Conservation (phyloP, 1,284 basidiomycete genomes). For the Boletus smithii region DNA sequence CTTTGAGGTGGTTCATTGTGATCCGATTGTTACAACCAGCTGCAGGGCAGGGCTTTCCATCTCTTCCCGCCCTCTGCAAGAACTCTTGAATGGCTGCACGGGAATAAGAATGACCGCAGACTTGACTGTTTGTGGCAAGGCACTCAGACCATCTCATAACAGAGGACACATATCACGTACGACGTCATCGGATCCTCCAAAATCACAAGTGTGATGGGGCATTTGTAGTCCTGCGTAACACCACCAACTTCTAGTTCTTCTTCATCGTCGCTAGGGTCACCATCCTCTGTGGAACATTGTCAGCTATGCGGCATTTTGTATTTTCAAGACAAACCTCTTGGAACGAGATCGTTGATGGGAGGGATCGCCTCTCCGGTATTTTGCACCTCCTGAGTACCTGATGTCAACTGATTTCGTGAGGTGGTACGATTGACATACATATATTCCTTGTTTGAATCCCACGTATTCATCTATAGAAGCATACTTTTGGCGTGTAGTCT, state of each 20-base stretch:
- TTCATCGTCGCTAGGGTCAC: constrained; percentile 73
- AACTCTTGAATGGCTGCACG: constrained; percentile 56
- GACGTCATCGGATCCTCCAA: constrained; percentile 72
- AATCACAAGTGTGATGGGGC: constrained; percentile 67
- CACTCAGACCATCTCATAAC: constrained; percentile 6
- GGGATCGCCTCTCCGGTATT: constrained; percentile 70
- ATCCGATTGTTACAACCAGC: constrained; percentile 65
- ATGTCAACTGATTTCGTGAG: constrained; percentile 6
- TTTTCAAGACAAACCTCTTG: constrained; percentile 48
- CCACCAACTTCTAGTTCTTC: constrained; percentile 83
- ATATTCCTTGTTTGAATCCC: constrained; percentile 63
- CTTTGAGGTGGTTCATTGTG: constrained; percentile 47
- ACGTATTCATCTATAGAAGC: constrained; percentile 58
- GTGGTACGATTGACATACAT: constrained; percentile 46
- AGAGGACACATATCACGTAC: constrained; percentile 41
- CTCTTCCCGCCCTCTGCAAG: constrained; percentile 38
- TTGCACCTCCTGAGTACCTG: constrained; percentile 57
- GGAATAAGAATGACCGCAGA: constrained; percentile 75
- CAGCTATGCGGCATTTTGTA: background rate
- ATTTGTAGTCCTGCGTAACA: constrained; percentile 75
- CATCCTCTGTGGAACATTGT: constrained; percentile 50
- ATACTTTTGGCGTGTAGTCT: constrained; percentile 75
- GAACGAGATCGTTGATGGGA: constrained; percentile 70
- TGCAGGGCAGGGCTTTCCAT: constrained; percentile 56
- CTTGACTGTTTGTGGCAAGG: constrained; percentile 38